Evolutionary conservation across 208 protist species (phyloP).

Genomic region (Trypanosoma lewisi): DNA sequence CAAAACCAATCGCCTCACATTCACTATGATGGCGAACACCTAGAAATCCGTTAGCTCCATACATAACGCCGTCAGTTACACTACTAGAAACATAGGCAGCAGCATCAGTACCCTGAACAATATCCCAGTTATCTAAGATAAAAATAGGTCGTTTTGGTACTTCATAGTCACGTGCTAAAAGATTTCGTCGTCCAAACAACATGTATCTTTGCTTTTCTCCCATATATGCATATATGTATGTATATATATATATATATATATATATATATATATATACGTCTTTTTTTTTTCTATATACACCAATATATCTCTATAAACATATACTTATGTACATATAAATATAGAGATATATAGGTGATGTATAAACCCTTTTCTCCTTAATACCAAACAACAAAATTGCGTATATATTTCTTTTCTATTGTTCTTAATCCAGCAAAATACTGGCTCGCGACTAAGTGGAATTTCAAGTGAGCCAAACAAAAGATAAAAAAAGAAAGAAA

Average conservation of each 20-base stretch:
- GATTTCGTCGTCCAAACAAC: conserved; percentile 4
- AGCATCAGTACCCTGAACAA: conserved; percentile 78
- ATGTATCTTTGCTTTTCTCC: conserved; percentile 1
- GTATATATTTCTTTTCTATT: too few relatives aligned
- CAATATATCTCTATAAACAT: neutral
- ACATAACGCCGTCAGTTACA: conserved; percentile 84
- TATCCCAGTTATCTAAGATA: conserved; percentile 61
- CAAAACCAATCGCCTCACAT: conserved; percentile 65
- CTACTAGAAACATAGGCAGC: conserved; percentile 74
- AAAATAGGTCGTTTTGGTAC: conserved; percentile 84
- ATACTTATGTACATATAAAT: conserved; percentile 14
- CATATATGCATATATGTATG: neutral
- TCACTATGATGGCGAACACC: conserved; percentile 78
- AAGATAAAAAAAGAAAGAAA: too few relatives aligned
- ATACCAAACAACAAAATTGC: too few relatives aligned
- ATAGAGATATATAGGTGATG: too few relatives aligned
- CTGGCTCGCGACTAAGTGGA: too few relatives aligned
- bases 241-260: conserved; percentile 12
- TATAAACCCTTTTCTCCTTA: too few relatives aligned
- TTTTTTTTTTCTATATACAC: conserved; percentile 7
- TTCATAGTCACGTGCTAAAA: conserved; percentile 82
- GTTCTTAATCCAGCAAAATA: too few relatives aligned
- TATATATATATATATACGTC: neutral
- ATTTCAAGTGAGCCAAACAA: too few relatives aligned
- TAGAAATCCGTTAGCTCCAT: conserved; percentile 82